phyloP scores from a whole-genome alignment of 1,284 basidiomycete genomes.

The Ceratobasidium papillatum region DNA sequence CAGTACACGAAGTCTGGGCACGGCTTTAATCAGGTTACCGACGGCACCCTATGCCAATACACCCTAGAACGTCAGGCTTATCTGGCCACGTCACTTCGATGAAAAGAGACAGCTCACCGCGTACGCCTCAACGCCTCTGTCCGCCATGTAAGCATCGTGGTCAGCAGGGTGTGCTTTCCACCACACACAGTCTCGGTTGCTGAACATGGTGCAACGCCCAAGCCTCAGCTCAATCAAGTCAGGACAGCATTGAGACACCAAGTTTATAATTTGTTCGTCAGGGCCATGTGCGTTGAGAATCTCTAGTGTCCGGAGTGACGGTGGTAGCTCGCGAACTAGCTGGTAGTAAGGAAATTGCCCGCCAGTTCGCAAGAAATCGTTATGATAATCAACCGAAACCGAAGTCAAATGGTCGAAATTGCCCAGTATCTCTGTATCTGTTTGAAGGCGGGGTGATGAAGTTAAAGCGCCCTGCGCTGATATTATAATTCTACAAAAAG shows the following conservation, averaged over 20 bases:
- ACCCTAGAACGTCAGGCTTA: not conserved
- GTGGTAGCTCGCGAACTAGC: constrained; percentile 16
- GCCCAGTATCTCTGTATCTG: constrained; percentile 1
- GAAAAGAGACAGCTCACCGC: constrained; percentile 10
- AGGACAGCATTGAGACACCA: constrained; percentile 18
- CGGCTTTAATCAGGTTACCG: constrained; percentile 25
- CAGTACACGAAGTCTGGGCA: constrained; percentile 5
- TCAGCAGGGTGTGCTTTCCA: constrained; percentile 39
- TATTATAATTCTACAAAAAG: constrained; percentile 4
- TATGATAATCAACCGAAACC: constrained; percentile 34
- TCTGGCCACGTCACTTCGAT: not conserved
- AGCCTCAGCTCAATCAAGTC: constrained; percentile 24
- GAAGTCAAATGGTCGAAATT: constrained; percentile 3
- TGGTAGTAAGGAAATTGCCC: constrained; percentile 16
- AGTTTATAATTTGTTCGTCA: constrained; percentile 33
- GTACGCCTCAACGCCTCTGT: constrained; percentile 35
- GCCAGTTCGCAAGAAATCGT: constrained; percentile 31
- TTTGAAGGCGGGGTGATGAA: constrained; percentile 24
- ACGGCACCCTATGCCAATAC: constrained; percentile 22
- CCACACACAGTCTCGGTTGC: constrained; percentile 32
- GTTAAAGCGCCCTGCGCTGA: constrained; percentile 22
- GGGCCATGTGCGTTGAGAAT: constrained; percentile 37
- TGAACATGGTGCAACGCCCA: constrained; percentile 39
- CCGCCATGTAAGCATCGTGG: constrained; percentile 39
- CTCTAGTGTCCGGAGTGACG: constrained; percentile 7